phyloP scores from a whole-genome alignment of 768 basidiomycete species.

The Gymnopilus dilepis region DNA sequence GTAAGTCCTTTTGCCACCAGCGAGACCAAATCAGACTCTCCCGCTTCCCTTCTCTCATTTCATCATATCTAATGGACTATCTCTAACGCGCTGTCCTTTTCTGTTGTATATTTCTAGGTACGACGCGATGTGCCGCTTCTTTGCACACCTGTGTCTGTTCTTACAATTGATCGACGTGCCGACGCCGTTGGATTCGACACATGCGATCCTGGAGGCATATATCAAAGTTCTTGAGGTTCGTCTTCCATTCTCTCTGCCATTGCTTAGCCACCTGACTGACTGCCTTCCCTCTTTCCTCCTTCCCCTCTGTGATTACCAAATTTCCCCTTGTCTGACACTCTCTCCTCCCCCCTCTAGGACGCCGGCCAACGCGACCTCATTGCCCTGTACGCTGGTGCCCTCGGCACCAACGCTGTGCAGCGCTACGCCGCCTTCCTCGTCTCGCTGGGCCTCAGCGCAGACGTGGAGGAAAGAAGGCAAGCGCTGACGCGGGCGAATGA shows the following conservation, averaged over 20 bases:
- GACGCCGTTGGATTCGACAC: conserved; percentile 75
- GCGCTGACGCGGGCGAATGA: conserved; percentile 80
- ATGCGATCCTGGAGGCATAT: conserved; percentile 87
- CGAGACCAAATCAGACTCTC: no score
- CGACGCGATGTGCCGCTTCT: conserved; percentile 82
- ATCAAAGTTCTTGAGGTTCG: conserved; percentile 84
- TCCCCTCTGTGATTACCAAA: background rate
- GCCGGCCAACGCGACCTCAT: conserved; percentile 86
- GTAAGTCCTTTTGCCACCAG: no score
- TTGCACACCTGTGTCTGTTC: conserved; percentile 91
- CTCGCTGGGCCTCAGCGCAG: conserved; percentile 68
- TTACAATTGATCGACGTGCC: conserved; percentile 80
- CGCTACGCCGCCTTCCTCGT: conserved; percentile 92
- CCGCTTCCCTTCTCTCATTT: no score
- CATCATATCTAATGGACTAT: no score
- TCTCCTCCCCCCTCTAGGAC: conserved; percentile 43
- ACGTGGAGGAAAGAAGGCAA: conserved; percentile 64
- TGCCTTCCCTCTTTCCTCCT: background rate
- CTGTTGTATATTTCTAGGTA: conserved; percentile 48
- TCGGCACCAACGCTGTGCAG: conserved; percentile 90
- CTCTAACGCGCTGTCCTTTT: no score
- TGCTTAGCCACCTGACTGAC: background rate
- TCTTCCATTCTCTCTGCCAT: background rate
- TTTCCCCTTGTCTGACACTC: background rate
- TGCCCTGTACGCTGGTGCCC: conserved; percentile 90